Base-by-base conservation (phyloP, 2,329 filamentous ascomycete genomes). In the Colletotrichum tropicicola region DNA sequence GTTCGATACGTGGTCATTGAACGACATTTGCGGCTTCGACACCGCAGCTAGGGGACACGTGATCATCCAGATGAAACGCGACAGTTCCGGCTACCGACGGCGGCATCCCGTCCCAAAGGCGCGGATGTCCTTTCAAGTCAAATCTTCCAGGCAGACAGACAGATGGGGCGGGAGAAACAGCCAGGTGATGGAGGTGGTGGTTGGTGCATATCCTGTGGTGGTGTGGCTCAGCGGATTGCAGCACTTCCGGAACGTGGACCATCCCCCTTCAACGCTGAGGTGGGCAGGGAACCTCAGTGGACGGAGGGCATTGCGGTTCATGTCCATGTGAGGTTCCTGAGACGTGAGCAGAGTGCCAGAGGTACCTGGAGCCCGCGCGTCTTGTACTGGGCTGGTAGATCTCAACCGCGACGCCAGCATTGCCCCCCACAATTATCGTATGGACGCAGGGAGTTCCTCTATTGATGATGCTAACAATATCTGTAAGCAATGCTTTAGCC, bases 191-290 rank as follows among this genome's bases (percentile, higher is more conserved):
- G 43, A 53, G 12, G 19, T 54, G 51, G 51, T 62, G 57, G 62
- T 65, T 62, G 57, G 49, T 62, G 37, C 57, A 44, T 62, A 44
- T 39, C 21, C 28, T 19, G 57, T 49, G 62, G 57, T 56, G 62
- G 62, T 65, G 62, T 65, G 62, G 62, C 62, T 56, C 49, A 49
- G 57, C 61, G 44, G 57, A 15, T 39, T 51, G 30, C 35, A 55
- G 43, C 21, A 35, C n/a, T 37, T 55, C 49, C 56, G 62, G 62
- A 61, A 65, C 51, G 44, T 65, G 51, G 37, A 51, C 35, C 32
- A 49, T 49, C 8, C 15, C 57, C 62, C 17, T 45, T 56, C 57
- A 30, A 56, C 28, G 23, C 39, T 45, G 62, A 37, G 25, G 44
- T 30, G 23, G 57, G 62, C 49, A 55, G 43, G 61, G 28, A 51